These are phyloP conservation scores for Candida ulmi DNA, from an alignment of 805 yeast species.

Conservation along the genomic window DNA sequence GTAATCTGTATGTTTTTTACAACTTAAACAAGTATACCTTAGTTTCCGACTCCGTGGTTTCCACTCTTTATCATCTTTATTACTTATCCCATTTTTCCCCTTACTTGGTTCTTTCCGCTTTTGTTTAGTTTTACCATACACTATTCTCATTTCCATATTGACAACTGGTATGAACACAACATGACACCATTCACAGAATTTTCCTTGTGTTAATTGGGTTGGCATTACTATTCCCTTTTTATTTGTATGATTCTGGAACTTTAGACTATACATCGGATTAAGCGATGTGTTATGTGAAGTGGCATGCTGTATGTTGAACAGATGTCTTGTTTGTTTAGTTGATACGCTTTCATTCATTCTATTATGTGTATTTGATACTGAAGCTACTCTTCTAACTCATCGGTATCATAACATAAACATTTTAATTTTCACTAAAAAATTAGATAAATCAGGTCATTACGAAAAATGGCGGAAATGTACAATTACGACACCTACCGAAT, in stretches of 20 bases:
- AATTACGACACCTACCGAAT: too few species aligned
- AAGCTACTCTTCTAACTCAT: too few species aligned
- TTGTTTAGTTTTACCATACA: slow-evolving; percentile 7
- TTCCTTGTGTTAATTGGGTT: not conserved
- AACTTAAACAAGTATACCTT: slow-evolving; percentile 23
- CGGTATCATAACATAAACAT: too few species aligned
- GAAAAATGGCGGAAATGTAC: too few species aligned
- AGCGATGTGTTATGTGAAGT: not conserved
- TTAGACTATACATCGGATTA: not conserved
- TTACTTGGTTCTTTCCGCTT: slow-evolving; percentile 1
- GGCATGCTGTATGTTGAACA: too few species aligned
- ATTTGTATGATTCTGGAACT: not conserved
- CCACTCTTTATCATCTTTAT: slow-evolving; percentile 2
- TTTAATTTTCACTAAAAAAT: too few species aligned
- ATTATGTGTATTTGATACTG: too few species aligned
- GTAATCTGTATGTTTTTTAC: slow-evolving; percentile 17
- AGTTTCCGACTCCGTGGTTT: slow-evolving; percentile 16
- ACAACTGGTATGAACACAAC: slow-evolving; percentile 25
- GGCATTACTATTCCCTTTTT: not conserved
- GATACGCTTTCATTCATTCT: too few species aligned
- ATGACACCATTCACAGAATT: slow-evolving; percentile 12
- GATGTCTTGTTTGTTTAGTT: too few species aligned
- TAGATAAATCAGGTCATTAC: too few species aligned
- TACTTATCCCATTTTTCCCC: not conserved
- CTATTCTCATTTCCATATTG: slow-evolving; percentile 21